A percentile compares a stretch with the other conserved stretches of the same genome.
Conservation (phyloP, 495 filamentous ascomycete species). For the Tuber borchii region DNA sequence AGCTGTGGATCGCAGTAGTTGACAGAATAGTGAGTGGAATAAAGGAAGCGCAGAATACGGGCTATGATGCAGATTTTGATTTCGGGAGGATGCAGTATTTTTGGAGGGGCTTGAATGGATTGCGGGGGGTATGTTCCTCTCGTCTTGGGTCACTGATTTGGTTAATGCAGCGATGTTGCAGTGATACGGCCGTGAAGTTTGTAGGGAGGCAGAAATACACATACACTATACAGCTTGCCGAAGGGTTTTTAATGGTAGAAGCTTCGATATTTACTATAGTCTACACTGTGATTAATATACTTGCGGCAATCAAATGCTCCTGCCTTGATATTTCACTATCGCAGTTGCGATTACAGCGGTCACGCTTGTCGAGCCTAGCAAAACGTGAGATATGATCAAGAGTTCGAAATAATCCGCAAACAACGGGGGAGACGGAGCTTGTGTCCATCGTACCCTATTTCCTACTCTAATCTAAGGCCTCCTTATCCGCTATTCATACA, state of each 20-base stretch:
- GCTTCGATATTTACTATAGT: neutral
- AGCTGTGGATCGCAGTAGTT: conserved; percentile 1
- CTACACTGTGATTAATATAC: neutral
- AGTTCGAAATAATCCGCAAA: neutral
- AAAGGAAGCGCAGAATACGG: neutral
- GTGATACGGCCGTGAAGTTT: neutral
- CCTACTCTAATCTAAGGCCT: neutral
- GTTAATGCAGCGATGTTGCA: neutral
- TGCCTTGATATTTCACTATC: neutral
- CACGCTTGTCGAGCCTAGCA: neutral
- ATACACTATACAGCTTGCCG: neutral
- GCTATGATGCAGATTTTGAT: conserved; percentile 8
- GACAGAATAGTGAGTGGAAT: neutral
- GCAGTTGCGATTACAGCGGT: neutral
- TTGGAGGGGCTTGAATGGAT: neutral
- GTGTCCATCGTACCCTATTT: neutral
- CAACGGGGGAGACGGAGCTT: neutral
- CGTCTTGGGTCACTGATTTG: neutral
- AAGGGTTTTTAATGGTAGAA: neutral
- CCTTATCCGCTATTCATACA: neutral
- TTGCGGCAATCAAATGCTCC: neutral
- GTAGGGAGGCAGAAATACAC: neutral
- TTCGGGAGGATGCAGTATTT: neutral
- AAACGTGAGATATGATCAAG: neutral
- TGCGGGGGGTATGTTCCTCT: neutral